These are phyloP conservation scores for Inonotus obliquus DNA, from an alignment of 1,284 basidiomycete species.

Conservation along the genomic window DNA sequence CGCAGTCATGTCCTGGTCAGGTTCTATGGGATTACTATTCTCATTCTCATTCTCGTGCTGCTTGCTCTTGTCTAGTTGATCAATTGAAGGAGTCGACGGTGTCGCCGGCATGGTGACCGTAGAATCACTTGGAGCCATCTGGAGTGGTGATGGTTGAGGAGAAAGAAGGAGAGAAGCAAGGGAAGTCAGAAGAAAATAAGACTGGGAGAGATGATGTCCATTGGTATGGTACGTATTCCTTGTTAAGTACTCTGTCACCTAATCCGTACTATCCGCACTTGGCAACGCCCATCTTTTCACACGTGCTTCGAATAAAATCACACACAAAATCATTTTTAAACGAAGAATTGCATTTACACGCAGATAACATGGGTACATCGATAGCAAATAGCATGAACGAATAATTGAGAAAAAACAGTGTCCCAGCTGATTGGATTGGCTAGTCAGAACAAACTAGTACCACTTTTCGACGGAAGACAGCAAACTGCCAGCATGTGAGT, in stretches of 20 bases:
- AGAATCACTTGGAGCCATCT: background rate
- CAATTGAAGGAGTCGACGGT: background rate
- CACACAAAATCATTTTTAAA: background rate
- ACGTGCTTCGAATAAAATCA: background rate
- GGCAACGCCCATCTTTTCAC: background rate
- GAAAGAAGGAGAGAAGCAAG: background rate
- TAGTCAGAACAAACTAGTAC: background rate
- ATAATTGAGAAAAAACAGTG: background rate
- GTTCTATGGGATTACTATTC: background rate
- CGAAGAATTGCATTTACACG: background rate
- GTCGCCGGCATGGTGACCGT: background rate
- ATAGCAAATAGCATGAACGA: background rate
- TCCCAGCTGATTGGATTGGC: background rate
- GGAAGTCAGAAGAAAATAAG: background rate
- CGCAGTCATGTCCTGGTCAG: conserved; percentile 48
- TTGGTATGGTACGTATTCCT: background rate
- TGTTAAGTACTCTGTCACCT: background rate
- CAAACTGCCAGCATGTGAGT: background rate
- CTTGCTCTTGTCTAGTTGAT: background rate
- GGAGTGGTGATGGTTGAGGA: background rate
- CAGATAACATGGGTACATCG: background rate
- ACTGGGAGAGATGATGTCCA: background rate
- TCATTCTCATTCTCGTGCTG: background rate
- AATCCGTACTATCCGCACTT: background rate
- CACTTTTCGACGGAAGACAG: conserved; percentile 2